Conservation (phyloP, 768 basidiomycete species). For the Favolaschia claudopus region DNA sequence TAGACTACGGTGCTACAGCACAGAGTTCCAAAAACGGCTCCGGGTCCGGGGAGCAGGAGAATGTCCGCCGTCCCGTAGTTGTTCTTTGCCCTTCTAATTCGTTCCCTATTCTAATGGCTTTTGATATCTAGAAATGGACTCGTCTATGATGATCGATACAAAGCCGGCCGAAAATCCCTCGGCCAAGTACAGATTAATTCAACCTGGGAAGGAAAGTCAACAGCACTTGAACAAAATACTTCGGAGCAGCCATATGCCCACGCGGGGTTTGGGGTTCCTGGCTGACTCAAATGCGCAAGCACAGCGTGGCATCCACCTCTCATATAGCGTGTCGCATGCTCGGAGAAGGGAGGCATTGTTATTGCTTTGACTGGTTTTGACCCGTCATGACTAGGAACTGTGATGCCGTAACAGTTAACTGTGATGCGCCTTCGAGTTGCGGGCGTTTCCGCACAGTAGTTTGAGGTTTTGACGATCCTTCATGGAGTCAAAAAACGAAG, state of each 20-base stretch:
- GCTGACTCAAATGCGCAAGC: constrained; percentile 15
- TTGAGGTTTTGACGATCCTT: neutral
- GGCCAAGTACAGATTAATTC: constrained; percentile 6
- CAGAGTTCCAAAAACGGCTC: constrained; percentile 11
- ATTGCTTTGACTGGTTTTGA: constrained; percentile 13
- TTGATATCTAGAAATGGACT: constrained; percentile 14
- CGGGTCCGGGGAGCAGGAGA: constrained; percentile 14
- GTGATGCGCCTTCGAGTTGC: constrained; percentile 12
- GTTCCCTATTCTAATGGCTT: neutral
- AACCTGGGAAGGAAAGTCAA: neutral
- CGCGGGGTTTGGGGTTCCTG: neutral
- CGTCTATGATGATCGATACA: neutral
- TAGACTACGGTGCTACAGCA: constrained; percentile 17
- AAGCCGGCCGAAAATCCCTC: neutral
- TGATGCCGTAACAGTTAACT: neutral
- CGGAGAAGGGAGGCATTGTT: neutral
- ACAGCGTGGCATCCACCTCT: constrained; percentile 3
- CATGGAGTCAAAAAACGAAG: neutral
- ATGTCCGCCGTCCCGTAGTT: constrained; percentile 2
- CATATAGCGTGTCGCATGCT: constrained; percentile 5
- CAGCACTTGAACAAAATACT: constrained; percentile 2
- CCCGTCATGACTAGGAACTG: constrained; percentile 18
- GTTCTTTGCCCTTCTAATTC: constrained; percentile 13
- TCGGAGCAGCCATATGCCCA: neutral
- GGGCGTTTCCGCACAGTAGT: neutral